Percentiles rank a stretch among this genome's conserved stretches.
phyloP scores from a whole-genome alignment of 371 early-diverging fungal species.

The Dentiscutata heterogama region DNA sequence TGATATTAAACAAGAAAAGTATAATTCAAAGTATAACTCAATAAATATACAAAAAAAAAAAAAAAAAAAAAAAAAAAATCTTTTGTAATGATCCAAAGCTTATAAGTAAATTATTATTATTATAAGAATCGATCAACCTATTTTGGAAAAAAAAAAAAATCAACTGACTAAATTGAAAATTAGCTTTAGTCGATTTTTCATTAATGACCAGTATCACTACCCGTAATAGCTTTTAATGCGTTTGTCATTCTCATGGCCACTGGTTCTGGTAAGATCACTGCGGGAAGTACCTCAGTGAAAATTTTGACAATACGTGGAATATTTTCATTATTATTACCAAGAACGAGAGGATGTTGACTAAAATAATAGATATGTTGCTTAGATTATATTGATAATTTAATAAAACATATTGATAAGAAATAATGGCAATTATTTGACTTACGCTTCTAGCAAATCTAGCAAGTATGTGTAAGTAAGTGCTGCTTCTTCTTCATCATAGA shows the following conservation, averaged over 20 bases:
- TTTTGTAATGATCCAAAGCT: too few relatives aligned
- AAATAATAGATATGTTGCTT: slow-evolving; percentile 24
- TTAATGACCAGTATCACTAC: background rate
- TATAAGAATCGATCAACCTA: too few relatives aligned
- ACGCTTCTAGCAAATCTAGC: slow-evolving; percentile 74
- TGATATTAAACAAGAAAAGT: too few relatives aligned
- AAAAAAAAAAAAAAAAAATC: too few relatives aligned
- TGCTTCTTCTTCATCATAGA: slow-evolving; percentile 90
- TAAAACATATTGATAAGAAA: too few relatives aligned
- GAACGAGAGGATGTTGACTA: slow-evolving; percentile 66
- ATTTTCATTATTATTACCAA: slow-evolving; percentile 70
- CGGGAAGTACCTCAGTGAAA: slow-evolving; percentile 75
- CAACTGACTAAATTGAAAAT: too few relatives aligned
- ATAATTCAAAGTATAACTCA: too few relatives aligned
- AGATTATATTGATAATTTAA: slow-evolving; percentile 33
- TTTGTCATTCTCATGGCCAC: slow-evolving; percentile 70
- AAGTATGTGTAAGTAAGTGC: slow-evolving; percentile 81
- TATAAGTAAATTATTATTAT: too few relatives aligned
- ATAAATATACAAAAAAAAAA: too few relatives aligned
- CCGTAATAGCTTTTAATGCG: slow-evolving; percentile 68
- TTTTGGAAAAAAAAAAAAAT: too few relatives aligned
- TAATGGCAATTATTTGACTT: slow-evolving; percentile 32
- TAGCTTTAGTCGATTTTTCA: too few relatives aligned
- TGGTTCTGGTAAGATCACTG: slow-evolving; percentile 68
- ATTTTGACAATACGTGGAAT: slow-evolving; percentile 75